These are phyloP conservation scores for Corymbia citriodora DNA, from an alignment of 441 rosid species.

Conservation along the genomic window DNA sequence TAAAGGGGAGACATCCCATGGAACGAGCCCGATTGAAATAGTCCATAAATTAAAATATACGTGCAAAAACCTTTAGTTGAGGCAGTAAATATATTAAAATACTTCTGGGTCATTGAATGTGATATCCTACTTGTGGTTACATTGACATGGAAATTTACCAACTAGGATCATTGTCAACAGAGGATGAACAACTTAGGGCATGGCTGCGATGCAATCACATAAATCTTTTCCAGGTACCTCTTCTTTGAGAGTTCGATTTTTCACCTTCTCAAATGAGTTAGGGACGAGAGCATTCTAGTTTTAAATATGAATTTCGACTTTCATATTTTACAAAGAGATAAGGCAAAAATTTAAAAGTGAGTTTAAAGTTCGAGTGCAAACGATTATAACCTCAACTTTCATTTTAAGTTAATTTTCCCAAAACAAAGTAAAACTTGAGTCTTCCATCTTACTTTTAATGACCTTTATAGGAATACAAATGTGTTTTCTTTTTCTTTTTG, in stretches of 20 bases:
- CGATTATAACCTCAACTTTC: not conserved
- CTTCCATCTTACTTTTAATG: not conserved
- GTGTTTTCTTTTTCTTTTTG: not conserved
- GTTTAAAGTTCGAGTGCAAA: too few species aligned
- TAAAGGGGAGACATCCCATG: not conserved
- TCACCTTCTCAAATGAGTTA: too few species aligned
- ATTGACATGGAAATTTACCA: not conserved
- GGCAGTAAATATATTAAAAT: not conserved
- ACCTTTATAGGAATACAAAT: not conserved
- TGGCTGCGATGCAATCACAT: not conserved
- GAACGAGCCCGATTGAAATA: not conserved
- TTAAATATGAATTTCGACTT: too few species aligned
- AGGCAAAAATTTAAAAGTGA: too few species aligned
- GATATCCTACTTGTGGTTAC: not conserved
- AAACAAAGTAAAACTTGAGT: not conserved
- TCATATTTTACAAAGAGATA: too few species aligned
- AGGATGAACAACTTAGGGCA: not conserved
- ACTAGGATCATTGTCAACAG: not conserved
- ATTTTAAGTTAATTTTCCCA: not conserved
- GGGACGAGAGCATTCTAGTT: too few species aligned
- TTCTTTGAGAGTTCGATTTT: not conserved
- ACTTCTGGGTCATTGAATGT: not conserved
- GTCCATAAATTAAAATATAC: not conserved
- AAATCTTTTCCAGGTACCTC: not conserved
- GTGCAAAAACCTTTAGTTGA: not conserved